Evolutionary conservation across 805 yeast genomes (phyloP), one percentile per base, ranked within the genome.

Genomic region (Starmerella bombi): DNA sequence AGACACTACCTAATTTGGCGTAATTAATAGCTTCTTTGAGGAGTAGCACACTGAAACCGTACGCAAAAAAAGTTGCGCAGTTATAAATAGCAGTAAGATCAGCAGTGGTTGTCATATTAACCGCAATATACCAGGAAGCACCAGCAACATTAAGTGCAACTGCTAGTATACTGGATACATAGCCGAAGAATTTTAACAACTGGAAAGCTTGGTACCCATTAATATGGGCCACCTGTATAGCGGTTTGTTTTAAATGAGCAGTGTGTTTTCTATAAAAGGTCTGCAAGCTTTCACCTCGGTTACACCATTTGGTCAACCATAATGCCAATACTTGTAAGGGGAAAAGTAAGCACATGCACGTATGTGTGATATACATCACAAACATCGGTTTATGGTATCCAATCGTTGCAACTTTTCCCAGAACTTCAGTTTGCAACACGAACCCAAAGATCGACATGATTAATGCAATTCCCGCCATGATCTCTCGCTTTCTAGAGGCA

Each of bases 71-170:
- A 0, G 94, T 93, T 14, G 88, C 77, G 56, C 91, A 82, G 62
- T 84, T 83, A 62, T 83, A 84, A 45, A 83, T 83, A 3, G 94
- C 94, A 2, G 94, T 84, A 28, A 84, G 79, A 53, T 84, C 94
- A 3, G 83, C 69, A 0, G 93, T 83, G 22, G 85, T 79, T 0
- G 93, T 76, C 54, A 80, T 60, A 23, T 75, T 67, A 75, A 84
- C 81, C 9, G 94, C 80, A 15, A 80, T 70, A 56, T 82, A 84
- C 94, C 94, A 83, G 2, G 93, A 73, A 16, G 72, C 64, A 1
- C 93, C 94, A 0, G 93, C 94, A 2, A 74, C 45, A 16, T 80
- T 80, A 45, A 83, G 63, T 5, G 83, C 70, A 7, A 71, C 23
- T 3, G 80, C 68, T 23, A 80, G 61, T 3, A 69, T 37, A 3